These are phyloP conservation scores for Zasmidium cellare DNA, from an alignment of 2,329 filamentous ascomycete species.

Conservation along the genomic window DNA sequence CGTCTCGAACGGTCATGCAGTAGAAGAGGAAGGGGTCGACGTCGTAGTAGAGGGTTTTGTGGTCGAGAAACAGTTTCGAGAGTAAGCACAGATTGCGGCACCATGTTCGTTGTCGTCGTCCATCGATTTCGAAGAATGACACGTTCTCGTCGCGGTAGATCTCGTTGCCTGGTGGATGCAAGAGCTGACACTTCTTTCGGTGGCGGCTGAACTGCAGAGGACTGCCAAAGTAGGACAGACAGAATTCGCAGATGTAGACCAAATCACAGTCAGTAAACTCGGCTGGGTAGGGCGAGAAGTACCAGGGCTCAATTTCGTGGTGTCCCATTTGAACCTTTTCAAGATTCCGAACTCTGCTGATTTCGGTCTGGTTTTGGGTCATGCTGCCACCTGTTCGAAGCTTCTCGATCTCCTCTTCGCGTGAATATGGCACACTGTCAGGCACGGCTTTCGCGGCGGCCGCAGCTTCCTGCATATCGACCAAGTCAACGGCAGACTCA, in stretches of 20 bases:
- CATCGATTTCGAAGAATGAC: constrained; percentile 97
- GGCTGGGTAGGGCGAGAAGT: constrained; percentile 96
- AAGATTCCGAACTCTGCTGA: constrained; percentile 92
- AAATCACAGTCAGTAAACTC: constrained; percentile 84
- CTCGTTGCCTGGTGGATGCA: constrained; percentile 95
- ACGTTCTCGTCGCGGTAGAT: constrained; percentile 94
- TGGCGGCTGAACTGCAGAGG: constrained; percentile 81
- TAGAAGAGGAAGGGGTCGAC: constrained; percentile 99
- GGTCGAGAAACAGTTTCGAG: constrained; percentile 94
- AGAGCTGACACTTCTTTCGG: constrained; percentile 82
- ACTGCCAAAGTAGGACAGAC: constrained; percentile 85
- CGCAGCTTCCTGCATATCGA: constrained; percentile 54
- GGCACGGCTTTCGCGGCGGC: constrained; percentile 54
- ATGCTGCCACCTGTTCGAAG: constrained; percentile 92
- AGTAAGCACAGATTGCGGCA: constrained; percentile 93
- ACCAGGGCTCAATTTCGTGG: constrained; percentile 94
- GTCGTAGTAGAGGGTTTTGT: constrained; percentile 98
- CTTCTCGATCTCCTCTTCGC: constrained; percentile 94
- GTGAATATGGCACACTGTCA: constrained; percentile 60
- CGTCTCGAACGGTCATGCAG: constrained; percentile 88
- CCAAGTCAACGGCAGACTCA: constrained; percentile 53
- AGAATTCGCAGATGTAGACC: constrained; percentile 97
- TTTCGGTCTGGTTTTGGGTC: constrained; percentile 98
- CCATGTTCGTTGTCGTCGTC: constrained; percentile 89
- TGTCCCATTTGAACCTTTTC: constrained; percentile 92